Conservation (phyloP, 2,329 filamentous ascomycete genomes). For the Sclerotinia spermophila region DNA sequence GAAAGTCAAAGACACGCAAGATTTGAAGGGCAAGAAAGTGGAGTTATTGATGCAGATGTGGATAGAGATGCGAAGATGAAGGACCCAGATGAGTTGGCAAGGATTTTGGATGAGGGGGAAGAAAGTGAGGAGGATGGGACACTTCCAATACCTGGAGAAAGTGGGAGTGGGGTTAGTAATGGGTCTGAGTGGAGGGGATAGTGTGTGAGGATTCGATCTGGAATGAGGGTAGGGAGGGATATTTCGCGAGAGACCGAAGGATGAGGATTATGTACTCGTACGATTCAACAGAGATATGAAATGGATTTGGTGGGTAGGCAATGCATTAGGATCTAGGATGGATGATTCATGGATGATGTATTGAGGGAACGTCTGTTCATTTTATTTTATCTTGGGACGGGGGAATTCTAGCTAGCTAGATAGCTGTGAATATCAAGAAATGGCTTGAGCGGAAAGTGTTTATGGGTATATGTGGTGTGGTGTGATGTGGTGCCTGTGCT, state of each 20-base stretch:
- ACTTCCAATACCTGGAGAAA: neutral
- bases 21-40: conserved; percentile 44
- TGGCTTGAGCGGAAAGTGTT: too few species aligned
- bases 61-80: conserved; percentile 64
- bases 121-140: conserved; percentile 27
- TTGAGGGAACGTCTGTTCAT: neutral
- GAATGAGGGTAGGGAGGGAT: neutral
- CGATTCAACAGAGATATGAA: conserved; percentile 3
- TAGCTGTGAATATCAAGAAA: neutral
- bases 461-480: neutral
- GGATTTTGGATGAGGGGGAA: conserved; percentile 54
- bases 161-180: conserved; percentile 9
- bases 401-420: neutral
- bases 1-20: conserved; percentile 44
- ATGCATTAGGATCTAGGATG: neutral
- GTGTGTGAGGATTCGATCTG: neutral
- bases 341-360: neutral
- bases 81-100: conserved; percentile 62
- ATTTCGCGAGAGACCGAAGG: neutral
- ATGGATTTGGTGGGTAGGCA: neutral
- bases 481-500: neutral
- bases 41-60: conserved; percentile 43
- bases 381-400: neutral
- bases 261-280: neutral
- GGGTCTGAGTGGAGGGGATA: conserved; percentile 15